These are phyloP conservation scores for Pseudozyma tsukubaensis DNA, from an alignment of 1,284 basidiomycete species.

Conservation along the genomic window DNA sequence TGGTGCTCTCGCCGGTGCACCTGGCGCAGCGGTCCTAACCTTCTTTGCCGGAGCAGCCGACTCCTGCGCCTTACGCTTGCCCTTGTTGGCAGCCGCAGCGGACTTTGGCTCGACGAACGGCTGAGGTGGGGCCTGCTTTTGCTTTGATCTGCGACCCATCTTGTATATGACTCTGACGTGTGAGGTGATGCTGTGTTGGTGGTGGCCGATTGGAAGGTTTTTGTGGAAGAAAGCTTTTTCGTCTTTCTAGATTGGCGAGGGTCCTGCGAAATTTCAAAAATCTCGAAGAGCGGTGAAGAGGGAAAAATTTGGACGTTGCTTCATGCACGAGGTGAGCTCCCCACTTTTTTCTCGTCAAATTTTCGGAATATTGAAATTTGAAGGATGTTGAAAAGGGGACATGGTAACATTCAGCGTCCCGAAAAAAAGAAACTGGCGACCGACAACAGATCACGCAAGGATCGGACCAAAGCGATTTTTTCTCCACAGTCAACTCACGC, in stretches of 20 bases:
- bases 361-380: not conserved
- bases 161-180: not conserved
- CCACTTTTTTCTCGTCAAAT: not conserved
- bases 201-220: conserved; percentile 7
- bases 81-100: conserved; percentile 67
- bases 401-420: too few species aligned
- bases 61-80: conserved; percentile 69
- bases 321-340: conserved; percentile 7
- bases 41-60: conserved; percentile 54
- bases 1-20: too few species aligned
- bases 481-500: too few species aligned
- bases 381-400: not conserved
- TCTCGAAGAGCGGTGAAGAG: not conserved
- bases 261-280: not conserved
- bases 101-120: conserved; percentile 75
- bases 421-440: not conserved
- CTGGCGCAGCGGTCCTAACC: conserved; percentile 42
- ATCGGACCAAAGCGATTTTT: too few species aligned
- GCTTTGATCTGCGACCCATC: conserved; percentile 90
- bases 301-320: conserved; percentile 21
- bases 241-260: not conserved
- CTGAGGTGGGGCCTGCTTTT: conserved; percentile 84
- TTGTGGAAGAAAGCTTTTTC: conserved; percentile 8
- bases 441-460: too few species aligned
- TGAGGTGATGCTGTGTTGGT: conserved; percentile 1